A percentile compares a stretch with the other conserved stretches of the same genome.
Evolutionary conservation across 2,329 filamentous ascomycete species (phyloP).

Genomic region (Cladosporium sphaerospermum): DNA sequence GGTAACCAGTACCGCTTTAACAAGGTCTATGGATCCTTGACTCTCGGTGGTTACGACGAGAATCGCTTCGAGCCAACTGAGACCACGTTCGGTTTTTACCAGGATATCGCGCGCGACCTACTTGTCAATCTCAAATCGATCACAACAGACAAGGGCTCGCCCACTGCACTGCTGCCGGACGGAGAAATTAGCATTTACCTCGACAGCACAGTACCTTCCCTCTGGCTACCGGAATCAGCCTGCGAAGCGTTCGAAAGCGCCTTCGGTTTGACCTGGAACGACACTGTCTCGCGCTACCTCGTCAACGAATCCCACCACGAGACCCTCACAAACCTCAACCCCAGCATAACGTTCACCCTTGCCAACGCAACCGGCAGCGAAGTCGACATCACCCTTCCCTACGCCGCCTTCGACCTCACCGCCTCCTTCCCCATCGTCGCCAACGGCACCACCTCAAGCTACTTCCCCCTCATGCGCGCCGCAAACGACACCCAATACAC

Average conservation of each 20-base stretch:
- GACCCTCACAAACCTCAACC: constrained; percentile 21
- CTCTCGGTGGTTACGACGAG: constrained; percentile 35
- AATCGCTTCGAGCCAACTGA: constrained; percentile 31
- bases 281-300: constrained; percentile 25
- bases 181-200: constrained; percentile 43
- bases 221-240: constrained; percentile 53
- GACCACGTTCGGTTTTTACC: constrained; percentile 26
- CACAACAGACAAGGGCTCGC: constrained; percentile 19
- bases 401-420: constrained; percentile 31
- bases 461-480: constrained; percentile 32
- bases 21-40: constrained; percentile 32
- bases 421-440: constrained; percentile 25
- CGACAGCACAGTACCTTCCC: constrained; percentile 58
- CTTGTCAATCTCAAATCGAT: constrained; percentile 29
- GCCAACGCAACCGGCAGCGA: constrained; percentile 19
- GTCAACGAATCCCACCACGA: constrained; percentile 29
- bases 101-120: constrained; percentile 29
- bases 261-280: constrained; percentile 31
- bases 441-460: constrained; percentile 24
- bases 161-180: constrained; percentile 23
- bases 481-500: constrained; percentile 31
- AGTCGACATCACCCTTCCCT: constrained; percentile 32
- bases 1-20: constrained; percentile 32
- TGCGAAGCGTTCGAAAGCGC: constrained; percentile 32
- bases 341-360: constrained; percentile 31